These are phyloP conservation scores for Linderina pennispora DNA, from an alignment of 192 early-diverging fungal genomes.

Conservation along the genomic window DNA sequence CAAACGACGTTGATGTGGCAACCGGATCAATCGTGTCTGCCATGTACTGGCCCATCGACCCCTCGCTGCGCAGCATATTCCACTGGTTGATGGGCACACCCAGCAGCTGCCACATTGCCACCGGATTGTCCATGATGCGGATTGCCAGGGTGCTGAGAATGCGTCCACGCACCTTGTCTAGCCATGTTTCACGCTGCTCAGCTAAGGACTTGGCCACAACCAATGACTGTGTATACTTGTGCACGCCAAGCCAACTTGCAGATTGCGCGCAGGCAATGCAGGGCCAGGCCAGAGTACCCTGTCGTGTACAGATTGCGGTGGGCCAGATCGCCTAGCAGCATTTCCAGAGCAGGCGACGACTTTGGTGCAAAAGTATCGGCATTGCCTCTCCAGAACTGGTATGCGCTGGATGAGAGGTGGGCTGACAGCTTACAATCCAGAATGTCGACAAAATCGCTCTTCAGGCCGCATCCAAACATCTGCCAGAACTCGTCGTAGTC, in stretches of 20 bases:
- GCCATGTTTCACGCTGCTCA: conserved; percentile 61
- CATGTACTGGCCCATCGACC: conserved; percentile 69
- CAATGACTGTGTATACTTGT: conserved; percentile 50
- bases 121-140: conserved; percentile 64
- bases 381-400: conserved; percentile 77
- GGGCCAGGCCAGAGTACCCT: conserved; percentile 75
- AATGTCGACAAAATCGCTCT: conserved; percentile 53
- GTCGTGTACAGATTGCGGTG: conserved; percentile 71
- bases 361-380: conserved; percentile 8
- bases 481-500: conserved; percentile 66
- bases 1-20: conserved; percentile 52
- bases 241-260: conserved; percentile 52
- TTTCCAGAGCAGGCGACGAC: neutral
- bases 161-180: conserved; percentile 55
- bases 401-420: conserved; percentile 59
- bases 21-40: conserved; percentile 81
- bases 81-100: conserved; percentile 82
- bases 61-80: conserved; percentile 78
- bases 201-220: conserved; percentile 48
- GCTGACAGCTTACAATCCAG: conserved; percentile 67
- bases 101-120: conserved; percentile 78
- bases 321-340: conserved; percentile 37
- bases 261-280: conserved; percentile 62
- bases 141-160: conserved; percentile 59
- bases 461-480: conserved; percentile 68